Conservation (phyloP, 495 filamentous ascomycete species). For the Parmelia sp. region DNA sequence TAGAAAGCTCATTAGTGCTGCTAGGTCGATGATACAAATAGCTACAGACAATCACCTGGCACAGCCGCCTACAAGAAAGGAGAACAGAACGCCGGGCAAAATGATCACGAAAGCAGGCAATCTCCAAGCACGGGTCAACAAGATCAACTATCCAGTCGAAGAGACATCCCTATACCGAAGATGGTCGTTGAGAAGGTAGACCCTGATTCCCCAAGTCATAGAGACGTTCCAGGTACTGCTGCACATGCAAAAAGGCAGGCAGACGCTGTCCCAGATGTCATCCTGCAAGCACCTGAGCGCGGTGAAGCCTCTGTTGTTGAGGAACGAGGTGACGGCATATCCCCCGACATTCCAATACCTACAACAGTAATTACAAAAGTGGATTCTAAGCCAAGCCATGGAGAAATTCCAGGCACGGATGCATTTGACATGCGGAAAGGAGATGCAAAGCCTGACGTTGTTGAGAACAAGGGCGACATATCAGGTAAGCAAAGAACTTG, state of each 20-base stretch:
- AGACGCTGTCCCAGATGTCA: conserved; percentile 77
- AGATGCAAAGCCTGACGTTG: conserved; percentile 45
- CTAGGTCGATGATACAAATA: conserved; percentile 46
- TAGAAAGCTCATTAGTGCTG: not conserved
- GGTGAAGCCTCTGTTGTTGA: conserved; percentile 25
- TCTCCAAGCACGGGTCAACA: conserved; percentile 34
- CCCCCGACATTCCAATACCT: conserved; percentile 34
- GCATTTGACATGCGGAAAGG: conserved; percentile 41
- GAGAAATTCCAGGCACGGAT: conserved; percentile 31
- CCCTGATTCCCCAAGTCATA: conserved; percentile 58
- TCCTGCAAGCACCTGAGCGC: conserved; percentile 37
- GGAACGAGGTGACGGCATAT: conserved; percentile 19
- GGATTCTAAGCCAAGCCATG: conserved; percentile 37
- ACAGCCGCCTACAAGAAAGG: conserved; percentile 54
- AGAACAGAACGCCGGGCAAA: conserved; percentile 56
- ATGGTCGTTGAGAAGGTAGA: conserved; percentile 81
- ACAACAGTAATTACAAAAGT: conserved; percentile 43
- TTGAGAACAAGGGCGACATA: conserved; percentile 40
- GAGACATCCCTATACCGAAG: conserved; percentile 62
- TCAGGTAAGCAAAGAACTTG: conserved; percentile 42
- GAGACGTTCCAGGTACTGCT: conserved; percentile 79
- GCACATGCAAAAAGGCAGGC: conserved; percentile 67
- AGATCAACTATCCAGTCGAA: conserved; percentile 42
- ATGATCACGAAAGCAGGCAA: conserved; percentile 46
- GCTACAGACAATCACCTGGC: conserved; percentile 57